phyloP scores from a whole-genome alignment of 2,329 filamentous ascomycete species.

The Emmonsia crescens region DNA sequence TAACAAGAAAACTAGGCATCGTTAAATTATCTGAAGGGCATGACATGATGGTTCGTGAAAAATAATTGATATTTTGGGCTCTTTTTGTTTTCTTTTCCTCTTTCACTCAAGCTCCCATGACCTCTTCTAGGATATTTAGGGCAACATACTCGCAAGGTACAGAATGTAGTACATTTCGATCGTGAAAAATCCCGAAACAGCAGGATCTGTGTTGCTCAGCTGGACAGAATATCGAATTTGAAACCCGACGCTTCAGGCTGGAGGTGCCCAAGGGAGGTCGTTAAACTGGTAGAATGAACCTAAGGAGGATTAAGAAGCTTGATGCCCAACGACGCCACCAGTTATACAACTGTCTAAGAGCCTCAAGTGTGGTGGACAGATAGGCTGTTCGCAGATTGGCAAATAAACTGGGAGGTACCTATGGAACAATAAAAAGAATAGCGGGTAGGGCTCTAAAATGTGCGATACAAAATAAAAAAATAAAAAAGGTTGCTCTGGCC shows the following conservation, averaged over 20 bases:
- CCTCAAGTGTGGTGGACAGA: background rate
- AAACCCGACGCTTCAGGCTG: conserved; percentile 4
- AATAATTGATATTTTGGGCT: background rate
- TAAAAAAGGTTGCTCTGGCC: conserved; percentile 1
- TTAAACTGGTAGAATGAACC: conserved; percentile 6
- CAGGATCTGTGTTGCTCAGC: conserved; percentile 16
- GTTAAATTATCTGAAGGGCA: background rate
- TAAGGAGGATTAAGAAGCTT: conserved; percentile 12
- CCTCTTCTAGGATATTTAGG: conserved; percentile 12
- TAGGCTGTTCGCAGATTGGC: conserved; percentile 9
- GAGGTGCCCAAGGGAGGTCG: conserved; percentile 13
- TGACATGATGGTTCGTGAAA: background rate
- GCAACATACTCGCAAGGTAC: conserved; percentile 61
- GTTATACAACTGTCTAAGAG: conserved; percentile 8
- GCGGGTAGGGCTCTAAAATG: conserved; percentile 5
- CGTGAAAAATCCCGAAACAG: conserved; percentile 13
- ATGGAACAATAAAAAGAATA: conserved; percentile 8
- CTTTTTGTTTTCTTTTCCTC: background rate
- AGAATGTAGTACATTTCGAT: conserved; percentile 43
- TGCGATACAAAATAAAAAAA: conserved; percentile 3
- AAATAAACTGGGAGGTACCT: conserved; percentile 9
- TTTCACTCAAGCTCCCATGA: background rate
- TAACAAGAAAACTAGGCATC: background rate
- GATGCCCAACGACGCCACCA: conserved; percentile 19
- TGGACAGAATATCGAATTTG: conserved; percentile 6